Evolutionary conservation across 225 moss, liverwort and hornwort genomes (phyloP), one percentile per base, ranked within the genome.

Genomic region (Polytrichum commune): DNA sequence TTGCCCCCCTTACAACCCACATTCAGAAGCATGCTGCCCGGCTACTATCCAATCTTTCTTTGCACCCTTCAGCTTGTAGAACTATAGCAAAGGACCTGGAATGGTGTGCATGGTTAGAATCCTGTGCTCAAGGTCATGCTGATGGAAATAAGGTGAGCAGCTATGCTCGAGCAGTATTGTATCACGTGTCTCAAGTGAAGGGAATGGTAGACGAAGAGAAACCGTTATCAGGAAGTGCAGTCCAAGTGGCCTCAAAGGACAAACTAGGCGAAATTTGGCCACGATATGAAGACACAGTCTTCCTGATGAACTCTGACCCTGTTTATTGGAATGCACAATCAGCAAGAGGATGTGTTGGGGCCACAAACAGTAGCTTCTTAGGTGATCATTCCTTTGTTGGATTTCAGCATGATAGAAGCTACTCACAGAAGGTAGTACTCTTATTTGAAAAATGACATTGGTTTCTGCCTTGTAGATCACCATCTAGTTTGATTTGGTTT

Each of bases 1-100:
- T 84, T 29, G 76, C 80, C 30, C 75, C 76, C 25, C 63, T 82
- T 53, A 86, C 81, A 35, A 77, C 88, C 64, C 93, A 90, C 53
- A 98, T 98, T 77, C 88, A 89, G 65, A 98, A 86, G 75, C 93
- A 98, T 83, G 87, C 95, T 29, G 84, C 91, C 70, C 91, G 95
- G 53, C 80, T 98, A 64, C 81, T 98, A 54, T 84, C 98, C 62
- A 91, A 79, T 75, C 69, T 98, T 27, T 90, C 91, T 54, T 76
- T 98, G 63, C 91, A 89, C 72, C 85, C 93, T 65, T 83, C 85
- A 62, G 95, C 93, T 67, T 86, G 95, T 54, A 58, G 76, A 27
- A 65, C 81, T 25, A 85, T 98, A 67, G 87, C 84, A 35, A 79
- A 79, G 72, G 98, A 98, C 63, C 73, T 75, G 32, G 88, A 80